Conservation (phyloP, 78 protist genomes). For the Dictyostelium discoideum region DNA sequence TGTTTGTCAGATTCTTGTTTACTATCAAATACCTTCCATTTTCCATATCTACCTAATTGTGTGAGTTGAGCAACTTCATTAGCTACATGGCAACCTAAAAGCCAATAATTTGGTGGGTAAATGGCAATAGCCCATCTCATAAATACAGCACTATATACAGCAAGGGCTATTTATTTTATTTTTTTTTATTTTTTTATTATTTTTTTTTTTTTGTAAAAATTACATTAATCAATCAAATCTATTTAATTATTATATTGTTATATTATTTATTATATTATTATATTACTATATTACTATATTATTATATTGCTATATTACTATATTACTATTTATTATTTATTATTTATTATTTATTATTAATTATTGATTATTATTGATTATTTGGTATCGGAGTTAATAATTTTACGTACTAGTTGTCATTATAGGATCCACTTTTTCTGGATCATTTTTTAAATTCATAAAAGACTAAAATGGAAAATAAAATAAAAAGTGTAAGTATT, state of each 20-base stretch:
- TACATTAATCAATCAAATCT: no score
- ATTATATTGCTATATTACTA: no score
- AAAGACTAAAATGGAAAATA: conserved; percentile 10
- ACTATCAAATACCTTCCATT: neutral
- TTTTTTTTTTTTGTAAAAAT: neutral
- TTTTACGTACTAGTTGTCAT: conserved; percentile 59
- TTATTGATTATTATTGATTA: neutral
- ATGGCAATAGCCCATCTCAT: conserved; percentile 77
- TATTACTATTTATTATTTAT: neutral
- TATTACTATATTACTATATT: neutral
- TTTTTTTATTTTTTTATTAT: neutral
- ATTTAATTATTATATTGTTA: no score
- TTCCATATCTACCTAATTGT: conserved; percentile 44
- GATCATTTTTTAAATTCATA: conserved; percentile 65
- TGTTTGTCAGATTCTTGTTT: neutral
- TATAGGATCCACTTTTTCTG: conserved; percentile 57
- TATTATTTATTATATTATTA: no score
- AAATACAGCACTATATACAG: conserved; percentile 60
- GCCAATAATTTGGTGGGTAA: conserved; percentile 67
- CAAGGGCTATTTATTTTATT: conserved; percentile 15
- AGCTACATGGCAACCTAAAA: conserved; percentile 62
- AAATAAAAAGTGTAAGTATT: neutral
- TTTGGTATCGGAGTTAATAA: neutral
- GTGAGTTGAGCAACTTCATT: conserved; percentile 55
- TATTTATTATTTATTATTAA: neutral